A percentile compares a stretch with the other conserved stretches of the same genome.
These are phyloP conservation scores for Neofusicoccum sp. DNA, from an alignment of 2,329 filamentous ascomycete genomes.

Conservation along the genomic window DNA sequence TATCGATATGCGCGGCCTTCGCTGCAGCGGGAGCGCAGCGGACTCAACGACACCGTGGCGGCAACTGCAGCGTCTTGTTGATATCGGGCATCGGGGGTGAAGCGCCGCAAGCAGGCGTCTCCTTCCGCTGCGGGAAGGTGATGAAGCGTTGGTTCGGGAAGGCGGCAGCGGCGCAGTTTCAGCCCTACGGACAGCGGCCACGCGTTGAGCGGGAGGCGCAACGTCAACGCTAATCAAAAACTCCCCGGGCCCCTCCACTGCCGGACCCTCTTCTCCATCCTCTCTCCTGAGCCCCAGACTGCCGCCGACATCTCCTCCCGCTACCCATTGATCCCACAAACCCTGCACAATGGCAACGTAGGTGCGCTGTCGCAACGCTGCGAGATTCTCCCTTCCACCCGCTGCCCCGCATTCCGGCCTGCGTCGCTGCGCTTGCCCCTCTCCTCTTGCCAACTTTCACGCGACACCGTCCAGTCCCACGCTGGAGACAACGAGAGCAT, in stretches of 20 bases:
- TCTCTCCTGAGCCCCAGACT: constrained; percentile 1
- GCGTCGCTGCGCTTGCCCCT: not conserved
- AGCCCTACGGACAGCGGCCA: constrained; percentile 18
- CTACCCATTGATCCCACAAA: constrained; percentile 3
- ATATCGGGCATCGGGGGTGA: not conserved
- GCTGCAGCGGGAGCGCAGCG: not conserved
- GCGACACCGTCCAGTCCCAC: not conserved
- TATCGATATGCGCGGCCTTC: constrained; percentile 1
- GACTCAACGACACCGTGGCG: not conserved
- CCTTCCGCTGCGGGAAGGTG: not conserved
- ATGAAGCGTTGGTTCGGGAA: not conserved
- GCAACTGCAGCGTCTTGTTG: not conserved
- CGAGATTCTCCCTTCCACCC: not conserved
- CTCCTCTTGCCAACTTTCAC: not conserved
- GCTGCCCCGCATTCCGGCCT: constrained; percentile 6
- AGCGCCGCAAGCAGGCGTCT: not conserved
- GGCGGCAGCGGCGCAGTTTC: not conserved
- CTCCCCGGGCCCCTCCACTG: constrained; percentile 10
- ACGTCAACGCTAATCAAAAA: constrained; percentile 21
- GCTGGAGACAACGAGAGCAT: not conserved
- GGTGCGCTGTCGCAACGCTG: constrained; percentile 22
- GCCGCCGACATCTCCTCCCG: not conserved
- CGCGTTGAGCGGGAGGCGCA: constrained; percentile 19
- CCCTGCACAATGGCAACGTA: constrained; percentile 38
- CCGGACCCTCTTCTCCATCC: not conserved